A percentile compares a stretch with the other conserved stretches of the same genome.
Conservation (phyloP, 129 eudicot species). For the Smallanthus sonchifolius region DNA sequence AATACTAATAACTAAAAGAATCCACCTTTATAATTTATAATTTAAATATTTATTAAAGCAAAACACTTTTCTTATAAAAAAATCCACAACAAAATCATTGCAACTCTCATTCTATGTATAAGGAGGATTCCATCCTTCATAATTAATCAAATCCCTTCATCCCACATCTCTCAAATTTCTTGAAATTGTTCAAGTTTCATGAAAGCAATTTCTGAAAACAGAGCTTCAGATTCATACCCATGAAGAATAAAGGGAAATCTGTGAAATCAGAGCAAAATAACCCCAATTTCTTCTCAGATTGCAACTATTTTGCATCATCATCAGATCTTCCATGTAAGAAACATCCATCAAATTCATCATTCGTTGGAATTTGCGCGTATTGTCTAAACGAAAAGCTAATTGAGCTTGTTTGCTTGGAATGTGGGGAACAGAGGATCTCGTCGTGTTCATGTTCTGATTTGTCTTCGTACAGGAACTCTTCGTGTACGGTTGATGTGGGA, state of each 20-base stretch:
- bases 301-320: conserved; percentile 40
- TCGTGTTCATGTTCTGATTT: conserved; percentile 71
- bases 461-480: conserved; percentile 60
- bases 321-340: conserved; percentile 60
- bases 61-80: neutral
- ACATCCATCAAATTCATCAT: conserved; percentile 57
- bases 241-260: conserved; percentile 68
- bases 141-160: neutral
- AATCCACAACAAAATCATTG: neutral
- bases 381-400: conserved; percentile 67
- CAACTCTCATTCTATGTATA: neutral
- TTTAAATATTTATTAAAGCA: conserved; percentile 2
- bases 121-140: neutral
- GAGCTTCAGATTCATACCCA: conserved; percentile 17
- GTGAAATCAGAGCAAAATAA: conserved; percentile 30
- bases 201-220: conserved; percentile 6
- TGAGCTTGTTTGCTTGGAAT: conserved; percentile 66
- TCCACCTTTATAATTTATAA: neutral
- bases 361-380: conserved; percentile 68
- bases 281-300: conserved; percentile 12
- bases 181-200: neutral
- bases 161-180: neutral
- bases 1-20: neutral
- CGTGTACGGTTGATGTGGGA: conserved; percentile 52
- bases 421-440: conserved; percentile 77